Percentiles rank a stretch among this genome's conserved stretches.
These are phyloP conservation scores for Pneumocystis jirovecii DNA, from an alignment of 1,139 yeast genomes.

Conservation along the genomic window DNA sequence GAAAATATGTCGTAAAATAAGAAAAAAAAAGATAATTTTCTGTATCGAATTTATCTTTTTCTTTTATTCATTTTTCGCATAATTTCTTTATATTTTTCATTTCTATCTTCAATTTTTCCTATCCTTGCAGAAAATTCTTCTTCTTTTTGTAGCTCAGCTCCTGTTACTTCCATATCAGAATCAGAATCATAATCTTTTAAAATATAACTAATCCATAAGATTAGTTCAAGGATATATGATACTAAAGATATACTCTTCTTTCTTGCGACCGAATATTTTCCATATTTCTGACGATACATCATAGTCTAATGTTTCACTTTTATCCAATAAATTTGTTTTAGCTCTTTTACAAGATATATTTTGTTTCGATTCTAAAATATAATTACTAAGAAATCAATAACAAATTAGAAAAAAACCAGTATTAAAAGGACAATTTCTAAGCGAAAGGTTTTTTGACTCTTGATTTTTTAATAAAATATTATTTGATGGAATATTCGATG, in stretches of 20 bases:
- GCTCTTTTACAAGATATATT: neutral
- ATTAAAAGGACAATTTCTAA: neutral
- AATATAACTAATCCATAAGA: neutral
- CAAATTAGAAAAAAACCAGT: neutral
- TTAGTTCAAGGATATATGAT: neutral
- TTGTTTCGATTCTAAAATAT: neutral
- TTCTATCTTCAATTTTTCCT: neutral
- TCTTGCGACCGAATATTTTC: neutral
- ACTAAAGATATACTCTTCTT: neutral
- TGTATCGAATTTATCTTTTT: neutral
- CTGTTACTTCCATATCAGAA: conserved; percentile 1
- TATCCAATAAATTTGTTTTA: neutral
- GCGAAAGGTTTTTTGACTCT: neutral
- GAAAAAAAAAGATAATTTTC: neutral
- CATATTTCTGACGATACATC: neutral
- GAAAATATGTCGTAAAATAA: neutral
- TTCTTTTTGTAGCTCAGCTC: neutral
- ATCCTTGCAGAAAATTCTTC: neutral
- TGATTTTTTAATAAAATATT: neutral
- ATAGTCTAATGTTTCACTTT: neutral
- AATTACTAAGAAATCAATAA: neutral
- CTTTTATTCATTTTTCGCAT: neutral
- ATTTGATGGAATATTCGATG: neutral
- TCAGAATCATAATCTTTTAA: neutral
- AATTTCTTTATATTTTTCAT: neutral